phyloP scores from a whole-genome alignment of 2,329 filamentous ascomycete genomes.

The Stemphylium lycopersici region DNA sequence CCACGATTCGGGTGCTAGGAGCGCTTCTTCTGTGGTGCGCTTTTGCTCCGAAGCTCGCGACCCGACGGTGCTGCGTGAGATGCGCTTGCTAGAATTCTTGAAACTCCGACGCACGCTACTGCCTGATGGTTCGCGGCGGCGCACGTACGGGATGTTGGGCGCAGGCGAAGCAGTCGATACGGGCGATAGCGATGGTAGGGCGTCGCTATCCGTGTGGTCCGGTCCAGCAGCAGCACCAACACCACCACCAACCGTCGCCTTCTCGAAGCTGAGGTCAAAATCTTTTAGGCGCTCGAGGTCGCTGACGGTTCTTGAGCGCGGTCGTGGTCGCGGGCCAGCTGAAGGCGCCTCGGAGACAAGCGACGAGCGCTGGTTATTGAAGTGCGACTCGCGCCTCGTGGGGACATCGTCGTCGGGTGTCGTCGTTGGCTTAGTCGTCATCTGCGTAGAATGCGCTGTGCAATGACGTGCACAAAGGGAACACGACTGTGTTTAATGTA shows the following conservation, averaged over 20 bases:
- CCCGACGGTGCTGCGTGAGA: constrained; percentile 7
- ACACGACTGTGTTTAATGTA: not conserved
- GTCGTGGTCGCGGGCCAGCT: constrained; percentile 18
- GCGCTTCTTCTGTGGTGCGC: constrained; percentile 7
- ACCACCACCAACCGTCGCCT: not conserved
- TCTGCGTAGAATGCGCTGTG: constrained; percentile 11
- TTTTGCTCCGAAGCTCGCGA: constrained; percentile 6
- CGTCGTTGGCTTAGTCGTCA: constrained; percentile 20
- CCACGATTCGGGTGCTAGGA: constrained; percentile 12
- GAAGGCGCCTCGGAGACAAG: constrained; percentile 18
- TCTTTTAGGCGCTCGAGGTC: constrained; percentile 20
- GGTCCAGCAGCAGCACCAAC: not conserved
- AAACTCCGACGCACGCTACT: constrained; percentile 7
- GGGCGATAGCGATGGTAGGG: constrained; percentile 4
- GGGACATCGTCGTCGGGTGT: constrained; percentile 21
- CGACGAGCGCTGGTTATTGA: constrained; percentile 46
- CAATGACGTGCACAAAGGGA: constrained; percentile 15
- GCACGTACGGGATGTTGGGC: constrained; percentile 21
- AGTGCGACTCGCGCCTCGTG: constrained; percentile 38
- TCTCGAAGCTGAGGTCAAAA: constrained; percentile 23
- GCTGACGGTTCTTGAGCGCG: constrained; percentile 16
- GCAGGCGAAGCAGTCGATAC: constrained; percentile 20
- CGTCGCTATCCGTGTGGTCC: constrained; percentile 22
- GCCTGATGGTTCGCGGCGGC: not conserved
- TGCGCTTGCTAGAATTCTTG: not conserved